Percentiles rank a stretch among this genome's conserved stretches.
Conservation (phyloP, 176 grass and related monocot genomes). For the Cenchrus fungigraminus region DNA sequence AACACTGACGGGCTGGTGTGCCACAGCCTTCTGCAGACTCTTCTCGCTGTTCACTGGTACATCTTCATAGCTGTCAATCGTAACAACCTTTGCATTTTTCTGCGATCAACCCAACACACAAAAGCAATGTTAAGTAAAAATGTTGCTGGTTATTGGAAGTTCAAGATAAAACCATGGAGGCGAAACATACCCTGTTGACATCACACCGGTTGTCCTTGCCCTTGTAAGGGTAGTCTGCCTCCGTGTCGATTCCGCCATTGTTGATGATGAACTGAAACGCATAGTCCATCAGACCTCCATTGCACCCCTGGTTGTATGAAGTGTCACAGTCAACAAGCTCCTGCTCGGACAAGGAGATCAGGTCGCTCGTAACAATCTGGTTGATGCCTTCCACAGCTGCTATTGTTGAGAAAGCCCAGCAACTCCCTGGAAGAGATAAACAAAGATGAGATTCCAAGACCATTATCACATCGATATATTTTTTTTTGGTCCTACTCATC, state of each 20-base stretch:
- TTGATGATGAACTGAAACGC: constrained; percentile 86
- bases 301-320: constrained; percentile 83
- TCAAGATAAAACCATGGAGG: neutral
- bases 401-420: constrained; percentile 89
- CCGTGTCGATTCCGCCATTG: constrained; percentile 71
- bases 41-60: constrained; percentile 62
- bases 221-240: constrained; percentile 79
- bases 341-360: constrained; percentile 81
- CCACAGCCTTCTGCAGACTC: constrained; percentile 77
- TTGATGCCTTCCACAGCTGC: constrained; percentile 83
- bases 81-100: constrained; percentile 85
- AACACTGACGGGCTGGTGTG: constrained; percentile 75
- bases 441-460: constrained; percentile 12
- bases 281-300: constrained; percentile 92
- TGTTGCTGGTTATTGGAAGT: neutral
- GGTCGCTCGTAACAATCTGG: constrained; percentile 65
- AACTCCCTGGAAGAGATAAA: constrained; percentile 61
- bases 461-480: neutral
- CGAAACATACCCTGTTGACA: constrained; percentile 52
- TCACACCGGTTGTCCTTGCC: constrained; percentile 57
- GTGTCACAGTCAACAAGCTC: constrained; percentile 92
- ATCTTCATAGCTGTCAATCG: constrained; percentile 79
- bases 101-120: constrained; percentile 28
- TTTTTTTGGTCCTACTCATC: neutral
- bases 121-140: constrained; percentile 4